These are phyloP conservation scores for Myriosclerotinia duriaeana DNA, from an alignment of 2,329 filamentous ascomycete genomes.

Conservation along the genomic window DNA sequence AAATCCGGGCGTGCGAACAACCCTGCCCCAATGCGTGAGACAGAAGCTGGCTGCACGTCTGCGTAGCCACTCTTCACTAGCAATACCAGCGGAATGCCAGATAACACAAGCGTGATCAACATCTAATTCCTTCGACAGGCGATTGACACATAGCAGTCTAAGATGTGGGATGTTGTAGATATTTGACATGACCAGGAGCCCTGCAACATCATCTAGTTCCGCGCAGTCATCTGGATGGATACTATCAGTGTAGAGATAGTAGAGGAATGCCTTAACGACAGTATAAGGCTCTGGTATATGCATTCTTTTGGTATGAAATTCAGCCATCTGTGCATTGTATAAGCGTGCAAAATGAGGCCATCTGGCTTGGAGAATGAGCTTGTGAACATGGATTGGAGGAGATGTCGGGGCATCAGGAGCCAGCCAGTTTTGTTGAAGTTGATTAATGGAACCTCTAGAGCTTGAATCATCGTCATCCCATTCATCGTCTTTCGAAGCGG, in stretches of 20 bases:
- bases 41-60: slow-evolving; percentile 85
- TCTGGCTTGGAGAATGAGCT: slow-evolving; percentile 87
- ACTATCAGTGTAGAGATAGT: slow-evolving; percentile 95
- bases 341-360: slow-evolving; percentile 96
- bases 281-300: slow-evolving; percentile 96
- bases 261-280: slow-evolving; percentile 90
- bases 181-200: slow-evolving; percentile 94
- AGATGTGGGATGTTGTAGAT: slow-evolving; percentile 96
- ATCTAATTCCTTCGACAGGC: slow-evolving; percentile 85
- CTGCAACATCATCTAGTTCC: slow-evolving; percentile 81
- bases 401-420: slow-evolving; percentile 66
- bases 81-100: slow-evolving; percentile 89
- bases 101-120: slow-evolving; percentile 93
- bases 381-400: slow-evolving; percentile 87
- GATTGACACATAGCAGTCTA: slow-evolving; percentile 84
- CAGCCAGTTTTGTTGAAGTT: slow-evolving; percentile 51
- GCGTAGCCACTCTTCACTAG: slow-evolving; percentile 90
- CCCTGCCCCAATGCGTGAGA: slow-evolving; percentile 89
- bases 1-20: slow-evolving; percentile 88
- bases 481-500: slow-evolving; percentile 78
- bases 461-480: slow-evolving; percentile 58
- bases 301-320: slow-evolving; percentile 96
- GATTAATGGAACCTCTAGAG: slow-evolving; percentile 47
- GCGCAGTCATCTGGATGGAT: slow-evolving; percentile 63
- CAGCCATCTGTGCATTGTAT: slow-evolving; percentile 91